Base-by-base conservation (phyloP, 2,329 filamentous ascomycete genomes). In the Penicillium sp. region DNA sequence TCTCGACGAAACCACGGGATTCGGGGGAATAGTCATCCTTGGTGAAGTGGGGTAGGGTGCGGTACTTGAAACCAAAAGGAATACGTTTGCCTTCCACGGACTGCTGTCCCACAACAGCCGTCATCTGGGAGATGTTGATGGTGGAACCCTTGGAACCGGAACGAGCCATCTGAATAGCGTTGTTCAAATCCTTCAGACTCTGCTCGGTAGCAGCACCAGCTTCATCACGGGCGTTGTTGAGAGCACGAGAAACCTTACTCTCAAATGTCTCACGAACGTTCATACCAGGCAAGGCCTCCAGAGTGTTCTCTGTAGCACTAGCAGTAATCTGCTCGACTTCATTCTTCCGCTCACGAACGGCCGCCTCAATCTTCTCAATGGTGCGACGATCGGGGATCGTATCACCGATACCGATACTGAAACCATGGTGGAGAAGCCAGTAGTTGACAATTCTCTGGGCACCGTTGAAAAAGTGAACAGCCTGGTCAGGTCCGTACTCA, bases 111-210 rank as follows among this genome's bases (percentile, higher is more conserved):
- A 99, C 96, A 63, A 98, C 85, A 26, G 95, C 95, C 61, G 93
- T 96, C 95, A 99, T 99, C 78, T 99, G 95, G 16, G 96, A 97
- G 68, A 99, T 98, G 75, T 99, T 99, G 82, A 99, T 98, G 13
- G 92, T 93, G 2, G 95, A 98, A 74, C 95, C 95, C 82, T 99
- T 99, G 66, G 96, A 99, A 70, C 95, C 95, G 58, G 95, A 97
- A 53, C 88, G 87, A 59, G 96, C 92, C 91, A 98, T 99, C 71
- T 92, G 91, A 54, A 96, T 92, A 50, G 93, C 93, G 70, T 98
- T 97, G 83, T 99, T 99, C 69, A 90, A 82, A 77, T 97, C 92
- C 79, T 96, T 97, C 74, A 99, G 80, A 82, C 90, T 92, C 78
- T 92, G 89, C 77, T 96, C 91, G 0, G 95, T 96, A 50, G 88